Evolutionary conservation across 768 basidiomycete species (phyloP).

Genomic region (Leccinum broughii): DNA sequence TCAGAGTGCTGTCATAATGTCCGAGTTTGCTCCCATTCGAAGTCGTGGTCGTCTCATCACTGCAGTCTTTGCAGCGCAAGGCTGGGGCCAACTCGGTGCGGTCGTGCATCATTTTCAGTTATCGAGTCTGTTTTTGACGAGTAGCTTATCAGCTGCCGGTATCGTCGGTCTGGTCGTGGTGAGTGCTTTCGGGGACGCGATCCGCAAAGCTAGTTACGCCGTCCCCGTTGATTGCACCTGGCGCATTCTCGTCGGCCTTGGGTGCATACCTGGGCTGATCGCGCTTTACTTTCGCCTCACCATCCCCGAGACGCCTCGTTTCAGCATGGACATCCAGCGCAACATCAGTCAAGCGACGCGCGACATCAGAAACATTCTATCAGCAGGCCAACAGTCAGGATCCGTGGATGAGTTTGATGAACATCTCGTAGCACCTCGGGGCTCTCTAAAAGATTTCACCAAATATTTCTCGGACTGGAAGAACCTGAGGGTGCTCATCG

Average conservation of each 20-base stretch:
- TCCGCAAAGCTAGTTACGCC: constrained; percentile 43
- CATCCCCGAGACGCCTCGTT: constrained; percentile 89
- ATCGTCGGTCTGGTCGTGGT: constrained; percentile 65
- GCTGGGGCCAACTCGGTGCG: constrained; percentile 85
- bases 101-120: constrained; percentile 2
- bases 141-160: constrained; percentile 49
- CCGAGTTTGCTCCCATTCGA: constrained; percentile 78
- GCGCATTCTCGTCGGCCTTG: constrained; percentile 86
- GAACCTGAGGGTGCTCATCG: constrained; percentile 77
- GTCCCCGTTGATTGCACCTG: constrained; percentile 73
- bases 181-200: constrained; percentile 58
- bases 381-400: constrained; percentile 40
- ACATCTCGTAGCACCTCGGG: constrained; percentile 63
- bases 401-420: constrained; percentile 47
- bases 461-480: constrained; percentile 68
- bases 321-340: constrained; percentile 85
- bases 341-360: constrained; percentile 71
- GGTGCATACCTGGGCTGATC: constrained; percentile 73
- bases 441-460: constrained; percentile 64
- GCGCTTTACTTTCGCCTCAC: constrained; percentile 90
- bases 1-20: constrained; percentile 80
- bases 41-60: constrained; percentile 87
- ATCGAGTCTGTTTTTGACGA: not conserved
- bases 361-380: constrained; percentile 69
- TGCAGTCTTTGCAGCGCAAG: constrained; percentile 80